Evolutionary conservation across 1,284 basidiomycete genomes (phyloP), one percentile per base, ranked within the genome.

Genomic region (Ganoderma meredithae): DNA sequence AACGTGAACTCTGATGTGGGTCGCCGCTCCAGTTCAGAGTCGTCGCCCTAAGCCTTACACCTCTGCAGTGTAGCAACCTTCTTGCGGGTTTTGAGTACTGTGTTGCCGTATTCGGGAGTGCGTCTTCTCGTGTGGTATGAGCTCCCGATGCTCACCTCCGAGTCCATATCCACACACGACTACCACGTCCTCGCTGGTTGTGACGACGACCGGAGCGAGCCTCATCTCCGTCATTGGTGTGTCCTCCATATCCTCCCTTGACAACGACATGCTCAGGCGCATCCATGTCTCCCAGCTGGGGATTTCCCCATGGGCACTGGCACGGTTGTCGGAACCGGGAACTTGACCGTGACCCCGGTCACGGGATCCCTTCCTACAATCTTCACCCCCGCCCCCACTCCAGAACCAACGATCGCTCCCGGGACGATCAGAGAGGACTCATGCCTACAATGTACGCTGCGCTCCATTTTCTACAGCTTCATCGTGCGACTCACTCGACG

Each of bases 391-490:
- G 22, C 44, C 1, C 44, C 44, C 3, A 47, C 44, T 9, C 44
- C 44, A 22, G n/a, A 47, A 2, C 44, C 44, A 22, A 47, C 44
- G 8, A 47, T 47, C 44, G 44, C 44, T 7, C 44, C 44, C 9
- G 44, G 44, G n/a, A 47, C 44, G 44, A 47, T 47, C n/a, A n/a
- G 44, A 47, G 44, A 47, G 44, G 44, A 47, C 44, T 22, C 44
- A n/a, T 47, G 44, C n/a, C 44, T 47, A 9, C 44, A 47, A 10
- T 47, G 44, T 47, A 22, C n/a, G 44, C 4, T n/a, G 8, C 19
- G 0, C 17, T 47, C 44, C 10, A 47, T 22, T 19, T 47, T 47
- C 2, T 47, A 0, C n/a, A 43, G 12, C 5, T 43, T 15, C n/a
- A 2, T 10, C n/a, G 0, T 10, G 1, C n/a, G 7, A 12, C 44